Percentiles rank a stretch among this genome's conserved stretches.
phyloP scores from a whole-genome alignment of 1,139 yeast genomes.

The Blastobotrys buckinghamii region DNA sequence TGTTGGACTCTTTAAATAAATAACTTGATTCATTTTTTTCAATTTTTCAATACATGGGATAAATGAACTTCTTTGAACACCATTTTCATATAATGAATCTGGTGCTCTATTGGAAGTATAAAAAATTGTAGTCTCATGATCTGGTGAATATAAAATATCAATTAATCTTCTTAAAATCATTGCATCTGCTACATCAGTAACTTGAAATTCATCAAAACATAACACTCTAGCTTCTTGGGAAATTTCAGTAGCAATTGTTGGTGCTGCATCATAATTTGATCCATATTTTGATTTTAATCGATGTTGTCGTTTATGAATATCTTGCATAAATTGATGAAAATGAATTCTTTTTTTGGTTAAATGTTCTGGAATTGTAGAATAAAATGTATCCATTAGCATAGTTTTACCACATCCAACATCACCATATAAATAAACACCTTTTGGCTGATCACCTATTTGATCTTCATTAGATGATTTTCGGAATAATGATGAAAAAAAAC shows the following conservation, averaged over 20 bases:
- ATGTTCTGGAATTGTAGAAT: conserved; percentile 70
- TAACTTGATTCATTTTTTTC: conserved; percentile 67
- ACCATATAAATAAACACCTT: conserved; percentile 88
- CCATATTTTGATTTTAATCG: conserved; percentile 59
- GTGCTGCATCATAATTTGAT: conserved; percentile 73
- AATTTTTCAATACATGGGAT: conserved; percentile 85
- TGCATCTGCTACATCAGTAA: conserved; percentile 97
- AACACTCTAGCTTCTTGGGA: conserved; percentile 69
- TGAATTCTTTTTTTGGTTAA: conserved; percentile 76
- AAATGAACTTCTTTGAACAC: conserved; percentile 85
- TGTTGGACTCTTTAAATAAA: conserved; percentile 80
- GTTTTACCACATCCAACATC: conserved; percentile 99
- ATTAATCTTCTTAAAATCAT: conserved; percentile 81
- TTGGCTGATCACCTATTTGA: conserved; percentile 40
- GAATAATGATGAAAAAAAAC: conserved; percentile 5
- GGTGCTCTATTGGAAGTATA: conserved; percentile 96
- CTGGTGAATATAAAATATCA: conserved; percentile 51
- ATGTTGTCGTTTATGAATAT: conserved; percentile 81
- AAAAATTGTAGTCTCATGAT: conserved; percentile 79
- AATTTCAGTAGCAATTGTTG: conserved; percentile 76
- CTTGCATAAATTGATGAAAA: conserved; percentile 96
- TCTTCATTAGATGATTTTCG: conserved; percentile 4
- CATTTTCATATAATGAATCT: conserved; percentile 84
- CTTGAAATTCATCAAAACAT: conserved; percentile 90
- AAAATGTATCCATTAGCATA: conserved; percentile 94